Conservation (phyloP, 2,329 filamentous ascomycete genomes). For the Chaetomium sp. region DNA sequence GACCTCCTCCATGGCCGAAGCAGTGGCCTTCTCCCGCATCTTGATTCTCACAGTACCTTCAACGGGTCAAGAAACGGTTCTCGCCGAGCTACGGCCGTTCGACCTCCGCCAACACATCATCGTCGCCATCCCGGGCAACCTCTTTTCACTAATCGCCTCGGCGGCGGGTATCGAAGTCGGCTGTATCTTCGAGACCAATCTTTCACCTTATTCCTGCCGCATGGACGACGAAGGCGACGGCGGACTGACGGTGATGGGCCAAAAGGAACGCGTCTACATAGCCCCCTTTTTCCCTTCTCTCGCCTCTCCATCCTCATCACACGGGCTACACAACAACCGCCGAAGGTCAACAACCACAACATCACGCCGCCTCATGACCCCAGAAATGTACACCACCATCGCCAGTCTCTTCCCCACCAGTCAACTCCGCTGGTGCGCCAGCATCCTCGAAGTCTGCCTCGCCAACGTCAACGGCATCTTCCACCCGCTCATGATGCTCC, state of each 20-base stretch:
- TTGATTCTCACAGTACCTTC: background rate
- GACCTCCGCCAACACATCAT: background rate
- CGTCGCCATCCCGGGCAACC: constrained; percentile 2
- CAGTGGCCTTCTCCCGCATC: background rate
- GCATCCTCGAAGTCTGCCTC: background rate
- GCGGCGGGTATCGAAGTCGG: background rate
- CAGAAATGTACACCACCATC: background rate
- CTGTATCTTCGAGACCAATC: constrained; percentile 2
- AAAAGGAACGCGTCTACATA: constrained; percentile 2
- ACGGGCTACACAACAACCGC: background rate
- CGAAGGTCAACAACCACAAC: background rate
- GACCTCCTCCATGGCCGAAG: background rate
- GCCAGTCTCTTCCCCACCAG: background rate
- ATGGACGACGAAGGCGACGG: background rate
- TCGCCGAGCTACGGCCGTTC: background rate
- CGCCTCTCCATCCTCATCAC: too few species aligned
- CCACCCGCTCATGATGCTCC: constrained; percentile 5
- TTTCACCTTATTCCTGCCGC: constrained; percentile 3
- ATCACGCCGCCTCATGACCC: background rate
- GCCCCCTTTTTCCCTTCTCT: background rate
- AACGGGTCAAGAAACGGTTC: background rate
- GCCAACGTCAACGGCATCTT: constrained; percentile 7
- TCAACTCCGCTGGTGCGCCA: constrained; percentile 4
- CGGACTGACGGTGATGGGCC: background rate
- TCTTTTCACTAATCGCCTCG: constrained; percentile 1